A percentile compares a stretch with the other conserved stretches of the same genome.
phyloP scores from a whole-genome alignment of 805 yeast species.

The Schizosaccharomyces japonicus region DNA sequence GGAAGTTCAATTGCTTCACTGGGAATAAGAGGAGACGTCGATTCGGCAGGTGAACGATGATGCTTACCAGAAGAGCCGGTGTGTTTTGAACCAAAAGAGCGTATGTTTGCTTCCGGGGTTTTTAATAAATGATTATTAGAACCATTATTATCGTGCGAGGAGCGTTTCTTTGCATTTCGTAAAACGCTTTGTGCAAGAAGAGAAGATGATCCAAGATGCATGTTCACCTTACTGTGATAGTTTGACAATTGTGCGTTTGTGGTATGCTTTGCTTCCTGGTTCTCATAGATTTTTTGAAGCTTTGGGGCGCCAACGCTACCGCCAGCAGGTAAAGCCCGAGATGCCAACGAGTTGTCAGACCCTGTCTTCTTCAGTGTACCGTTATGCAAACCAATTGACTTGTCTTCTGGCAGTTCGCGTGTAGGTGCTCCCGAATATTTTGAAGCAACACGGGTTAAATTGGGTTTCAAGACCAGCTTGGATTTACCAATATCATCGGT shows the following conservation, averaged over 20 bases:
- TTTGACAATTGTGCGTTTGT: too few relatives aligned
- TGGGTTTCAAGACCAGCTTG: background rate
- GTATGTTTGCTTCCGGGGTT: too few relatives aligned
- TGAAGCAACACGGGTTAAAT: background rate
- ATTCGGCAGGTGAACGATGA: background rate
- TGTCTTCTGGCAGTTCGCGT: background rate
- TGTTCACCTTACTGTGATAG: too few relatives aligned
- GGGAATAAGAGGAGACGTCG: background rate
- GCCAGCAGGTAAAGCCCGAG: background rate
- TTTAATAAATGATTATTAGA: too few relatives aligned
- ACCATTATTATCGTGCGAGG: too few relatives aligned
- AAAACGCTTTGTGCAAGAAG: too few relatives aligned
- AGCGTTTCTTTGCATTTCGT: too few relatives aligned
- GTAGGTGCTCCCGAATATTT: background rate
- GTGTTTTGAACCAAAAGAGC: too few relatives aligned
- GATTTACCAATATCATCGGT: background rate
- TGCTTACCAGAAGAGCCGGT: too few relatives aligned
- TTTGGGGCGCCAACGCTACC: background rate
- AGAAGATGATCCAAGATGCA: too few relatives aligned
- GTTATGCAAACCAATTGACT: background rate
- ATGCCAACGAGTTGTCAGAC: background rate
- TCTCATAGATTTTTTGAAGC: too few relatives aligned
- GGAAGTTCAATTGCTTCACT: constrained; percentile 9
- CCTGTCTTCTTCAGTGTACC: background rate
- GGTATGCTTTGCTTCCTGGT: too few relatives aligned